Percentiles rank a stretch among this genome's conserved stretches.
Conservation (phyloP, 192 early-diverging fungal species). For the Gigaspora rosea region DNA sequence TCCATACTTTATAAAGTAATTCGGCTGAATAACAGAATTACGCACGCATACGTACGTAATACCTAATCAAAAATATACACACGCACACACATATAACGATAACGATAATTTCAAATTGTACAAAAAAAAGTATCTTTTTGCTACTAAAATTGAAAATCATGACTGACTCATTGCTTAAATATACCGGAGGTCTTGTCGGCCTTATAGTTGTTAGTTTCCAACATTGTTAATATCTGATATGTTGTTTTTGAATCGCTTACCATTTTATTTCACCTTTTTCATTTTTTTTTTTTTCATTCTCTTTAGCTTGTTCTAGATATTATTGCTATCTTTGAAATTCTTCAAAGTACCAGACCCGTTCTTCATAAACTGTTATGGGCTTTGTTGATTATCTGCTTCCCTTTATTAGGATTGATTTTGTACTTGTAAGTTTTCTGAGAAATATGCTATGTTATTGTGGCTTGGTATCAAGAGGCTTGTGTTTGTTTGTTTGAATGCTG, state of each 20-base stretch:
- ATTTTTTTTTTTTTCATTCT: neutral
- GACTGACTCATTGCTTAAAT: neutral
- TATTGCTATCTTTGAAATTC: neutral
- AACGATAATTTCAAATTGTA: no score
- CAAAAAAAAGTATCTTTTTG: neutral
- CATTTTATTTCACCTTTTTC: neutral
- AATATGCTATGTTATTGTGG: neutral
- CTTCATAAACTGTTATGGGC: neutral
- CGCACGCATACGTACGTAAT: no score
- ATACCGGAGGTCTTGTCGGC: neutral
- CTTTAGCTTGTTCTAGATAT: neutral
- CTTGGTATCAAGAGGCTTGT: neutral
- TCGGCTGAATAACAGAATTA: no score
- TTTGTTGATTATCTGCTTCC: neutral
- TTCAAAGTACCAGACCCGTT: neutral
- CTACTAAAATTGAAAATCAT: neutral
- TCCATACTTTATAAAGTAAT: no score
- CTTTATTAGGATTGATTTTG: neutral
- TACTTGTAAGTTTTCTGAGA: neutral
- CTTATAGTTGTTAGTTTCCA: neutral
- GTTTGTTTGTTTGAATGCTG: neutral
- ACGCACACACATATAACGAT: no score
- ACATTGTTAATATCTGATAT: neutral
- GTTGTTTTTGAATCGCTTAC: neutral
- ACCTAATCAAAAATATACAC: no score